A percentile compares a stretch with the other conserved stretches of the same genome.
Evolutionary conservation across 768 basidiomycete genomes (phyloP).

Genomic region (Termitomyces sp.): DNA sequence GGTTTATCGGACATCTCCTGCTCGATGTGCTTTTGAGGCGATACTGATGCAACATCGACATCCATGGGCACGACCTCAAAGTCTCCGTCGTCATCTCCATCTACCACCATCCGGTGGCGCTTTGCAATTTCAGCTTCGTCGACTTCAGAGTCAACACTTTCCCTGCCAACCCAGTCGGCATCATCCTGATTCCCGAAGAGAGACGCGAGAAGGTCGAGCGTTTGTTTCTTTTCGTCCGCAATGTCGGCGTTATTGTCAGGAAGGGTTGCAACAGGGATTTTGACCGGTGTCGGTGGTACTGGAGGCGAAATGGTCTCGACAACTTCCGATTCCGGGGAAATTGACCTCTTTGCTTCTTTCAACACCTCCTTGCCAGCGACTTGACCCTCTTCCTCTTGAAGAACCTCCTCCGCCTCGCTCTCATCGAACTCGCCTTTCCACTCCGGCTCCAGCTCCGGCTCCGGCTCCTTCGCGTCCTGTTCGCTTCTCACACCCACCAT

Average conservation of each 20-base stretch:
- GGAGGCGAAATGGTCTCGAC: background rate
- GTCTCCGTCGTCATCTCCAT: conserved; percentile 19
- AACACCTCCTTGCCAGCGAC: conserved; percentile 8
- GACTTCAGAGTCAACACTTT: conserved; percentile 52
- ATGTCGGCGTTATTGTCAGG: conserved; percentile 25
- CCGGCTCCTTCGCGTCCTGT: conserved; percentile 9
- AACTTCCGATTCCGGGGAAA: background rate
- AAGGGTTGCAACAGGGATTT: background rate
- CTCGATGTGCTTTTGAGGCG: conserved; percentile 1
- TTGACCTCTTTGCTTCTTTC: background rate
- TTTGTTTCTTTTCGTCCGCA: conserved; percentile 34
- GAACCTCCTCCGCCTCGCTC: background rate
- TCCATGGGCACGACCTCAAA: conserved; percentile 12
- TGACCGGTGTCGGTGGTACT: background rate
- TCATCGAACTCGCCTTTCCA: conserved; percentile 8
- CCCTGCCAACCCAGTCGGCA: conserved; percentile 55
- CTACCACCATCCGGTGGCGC: conserved; percentile 17
- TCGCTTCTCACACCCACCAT: conserved; percentile 17
- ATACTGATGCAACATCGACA: background rate
- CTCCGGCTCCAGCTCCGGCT: conserved; percentile 10
- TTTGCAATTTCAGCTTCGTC: conserved; percentile 26
- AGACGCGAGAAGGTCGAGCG: conserved; percentile 43
- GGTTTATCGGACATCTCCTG: conserved; percentile 11
- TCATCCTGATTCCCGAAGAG: conserved; percentile 44
- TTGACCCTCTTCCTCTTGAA: conserved; percentile 9